These are phyloP conservation scores for Calonectria crousiana DNA, from an alignment of 2,329 filamentous ascomycete genomes.

Conservation along the genomic window DNA sequence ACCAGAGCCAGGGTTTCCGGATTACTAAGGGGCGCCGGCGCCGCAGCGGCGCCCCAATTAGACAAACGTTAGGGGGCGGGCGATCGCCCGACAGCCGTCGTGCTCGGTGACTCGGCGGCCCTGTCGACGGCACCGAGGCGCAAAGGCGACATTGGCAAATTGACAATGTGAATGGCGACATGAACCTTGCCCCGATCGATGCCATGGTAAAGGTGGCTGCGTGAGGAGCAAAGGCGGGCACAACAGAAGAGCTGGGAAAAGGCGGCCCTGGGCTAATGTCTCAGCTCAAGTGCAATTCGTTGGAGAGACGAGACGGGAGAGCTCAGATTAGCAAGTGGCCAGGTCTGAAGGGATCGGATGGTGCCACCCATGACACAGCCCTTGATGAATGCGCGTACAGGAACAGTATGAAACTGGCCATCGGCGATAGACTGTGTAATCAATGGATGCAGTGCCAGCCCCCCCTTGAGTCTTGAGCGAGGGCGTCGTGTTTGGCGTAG, in stretches of 20 bases:
- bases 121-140: constrained; percentile 25
- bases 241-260: neutral
- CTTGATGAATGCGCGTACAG: constrained; percentile 5
- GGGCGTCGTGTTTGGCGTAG: neutral
- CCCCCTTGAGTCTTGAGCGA: neutral
- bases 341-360: neutral
- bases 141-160: constrained; percentile 26
- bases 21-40: constrained; percentile 10
- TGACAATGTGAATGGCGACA: neutral
- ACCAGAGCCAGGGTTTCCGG: neutral
- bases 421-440: neutral
- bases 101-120: constrained; percentile 32
- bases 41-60: constrained; percentile 5
- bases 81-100: constrained; percentile 46
- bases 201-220: neutral
- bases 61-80: constrained; percentile 27
- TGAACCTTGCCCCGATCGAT: neutral
- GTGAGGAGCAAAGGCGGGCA: neutral
- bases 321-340: neutral
- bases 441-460: neutral
- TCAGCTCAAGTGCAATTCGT: neutral
- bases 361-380: neutral
- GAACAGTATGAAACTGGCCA: neutral
- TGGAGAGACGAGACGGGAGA: neutral
- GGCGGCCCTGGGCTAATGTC: neutral